Base-by-base conservation (phyloP, 75 land plant genomes). In the Selaginella tamariscina region DNA sequence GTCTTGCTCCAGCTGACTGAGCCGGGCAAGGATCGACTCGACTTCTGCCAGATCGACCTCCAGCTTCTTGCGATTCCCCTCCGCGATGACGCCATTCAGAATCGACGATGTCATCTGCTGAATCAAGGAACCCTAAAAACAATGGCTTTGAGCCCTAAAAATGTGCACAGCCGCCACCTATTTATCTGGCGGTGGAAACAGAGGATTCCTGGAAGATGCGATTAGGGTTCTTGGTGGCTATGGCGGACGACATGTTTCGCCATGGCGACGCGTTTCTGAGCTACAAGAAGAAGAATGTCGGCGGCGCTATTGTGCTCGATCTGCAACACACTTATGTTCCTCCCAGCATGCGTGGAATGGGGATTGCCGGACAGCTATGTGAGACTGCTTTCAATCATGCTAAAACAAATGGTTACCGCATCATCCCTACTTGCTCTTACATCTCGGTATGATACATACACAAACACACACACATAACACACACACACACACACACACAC, bases 271-370 rank as follows among this genome's bases (percentile, higher is more conserved):
- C 91, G 0, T 90, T 73, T 70, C 56, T 90, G 21, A 71, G 75
- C 32, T 90, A 90, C 78, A 70, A 33, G 29, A 15, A 79, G 64
- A 59, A 32, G 49, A 56, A 65, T 21, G 56, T 54, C 44, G 31
- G 5, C 22, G 31, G 67, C 32, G 27, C 33, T 0, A 62, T 24
- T 0, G 85, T 81, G 33, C 86, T 90, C 85, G 88, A 87, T 23
- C 54, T 90, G 29, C 56, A 70, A 26, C 96, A 91, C 74, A 91
- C 96, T 5, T 91, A 56, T 71, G 96, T 91, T 5, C 96, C 96
- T 0, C 24, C 76, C 13, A 77, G 69, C 76, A 85, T 79, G 67
- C 74, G 96, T 2, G 96, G 96, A 26, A 39, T 55, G 54, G 81
- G 82, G 59, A 24, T 84, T 2, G 84, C 87, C 20, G 65, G 75